phyloP scores from a whole-genome alignment of 2,329 filamentous ascomycete genomes.

The Arthrinium phaeospermum region DNA sequence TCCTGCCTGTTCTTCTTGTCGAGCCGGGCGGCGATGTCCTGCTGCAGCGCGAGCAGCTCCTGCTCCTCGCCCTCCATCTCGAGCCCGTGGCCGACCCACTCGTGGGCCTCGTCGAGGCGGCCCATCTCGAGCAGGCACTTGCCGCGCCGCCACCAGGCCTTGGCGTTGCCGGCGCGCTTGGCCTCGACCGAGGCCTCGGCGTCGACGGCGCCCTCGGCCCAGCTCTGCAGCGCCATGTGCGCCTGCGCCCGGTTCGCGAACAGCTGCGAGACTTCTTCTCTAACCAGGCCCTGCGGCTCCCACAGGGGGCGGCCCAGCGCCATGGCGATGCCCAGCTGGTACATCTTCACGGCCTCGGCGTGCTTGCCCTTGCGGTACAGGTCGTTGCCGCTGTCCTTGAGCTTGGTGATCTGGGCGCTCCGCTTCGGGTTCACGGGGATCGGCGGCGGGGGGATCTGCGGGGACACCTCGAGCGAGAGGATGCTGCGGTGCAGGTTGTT shows the following conservation, averaged over 20 bases:
- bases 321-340: conserved; percentile 90
- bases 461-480: conserved; percentile 66
- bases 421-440: conserved; percentile 94
- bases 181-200: conserved; percentile 88
- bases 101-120: conserved; percentile 77
- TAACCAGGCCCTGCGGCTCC: conserved; percentile 83
- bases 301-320: conserved; percentile 80
- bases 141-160: conserved; percentile 92
- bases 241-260: conserved; percentile 91
- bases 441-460: conserved; percentile 79
- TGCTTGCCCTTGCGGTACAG: conserved; percentile 80
- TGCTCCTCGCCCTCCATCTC: conserved; percentile 80
- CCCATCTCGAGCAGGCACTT: conserved; percentile 92
- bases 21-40: conserved; percentile 62
- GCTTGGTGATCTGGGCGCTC: conserved; percentile 83
- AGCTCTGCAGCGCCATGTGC: conserved; percentile 80
- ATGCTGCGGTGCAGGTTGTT: conserved; percentile 81
- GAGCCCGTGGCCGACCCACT: conserved; percentile 77
- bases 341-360: conserved; percentile 78
- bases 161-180: conserved; percentile 84
- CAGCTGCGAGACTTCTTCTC: conserved; percentile 82
- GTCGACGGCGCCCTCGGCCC: conserved; percentile 87
- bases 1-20: conserved; percentile 42
- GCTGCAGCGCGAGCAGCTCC: conserved; percentile 67
- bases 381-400: conserved; percentile 85